phyloP scores from a whole-genome alignment of 75 land plant species.

The Selaginella tamariscina region DNA sequence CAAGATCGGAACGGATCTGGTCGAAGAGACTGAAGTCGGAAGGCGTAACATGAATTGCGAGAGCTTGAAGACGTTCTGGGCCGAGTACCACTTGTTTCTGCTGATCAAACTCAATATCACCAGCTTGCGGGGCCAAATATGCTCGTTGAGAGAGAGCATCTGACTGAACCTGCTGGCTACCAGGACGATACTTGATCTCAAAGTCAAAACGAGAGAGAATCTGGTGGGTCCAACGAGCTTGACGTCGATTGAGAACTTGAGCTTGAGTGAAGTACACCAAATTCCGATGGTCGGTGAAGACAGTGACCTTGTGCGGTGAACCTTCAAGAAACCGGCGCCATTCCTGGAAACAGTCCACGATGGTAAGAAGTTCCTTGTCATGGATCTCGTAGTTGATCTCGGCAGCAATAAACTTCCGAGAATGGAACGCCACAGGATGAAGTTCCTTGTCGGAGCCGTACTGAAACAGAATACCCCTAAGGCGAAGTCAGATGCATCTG shows the following conservation, averaged over 20 bases:
- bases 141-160: constrained; percentile 13
- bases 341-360: constrained; percentile 19
- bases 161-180: neutral
- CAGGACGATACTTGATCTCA: constrained; percentile 11
- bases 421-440: constrained; percentile 26
- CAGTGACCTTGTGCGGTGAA: constrained; percentile 17
- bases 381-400: constrained; percentile 9
- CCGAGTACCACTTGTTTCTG: constrained; percentile 7
- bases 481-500: constrained; percentile 22
- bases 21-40: neutral
- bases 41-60: neutral
- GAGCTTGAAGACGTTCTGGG: constrained; percentile 4
- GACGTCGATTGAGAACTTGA: constrained; percentile 19
- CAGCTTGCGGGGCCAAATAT: constrained; percentile 6
- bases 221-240: constrained; percentile 12
- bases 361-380: constrained; percentile 20
- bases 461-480: constrained; percentile 25
- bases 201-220: constrained; percentile 3
- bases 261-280: constrained; percentile 14
- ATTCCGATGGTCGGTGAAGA: constrained; percentile 12
- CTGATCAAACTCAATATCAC: constrained; percentile 9
- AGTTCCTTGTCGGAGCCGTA: constrained; percentile 8
- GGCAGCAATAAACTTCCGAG: constrained; percentile 1
- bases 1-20: constrained; percentile 3
- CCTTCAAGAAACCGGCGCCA: constrained; percentile 19